Base-by-base conservation (phyloP, 192 early-diverging fungal species). In the Entophlyctis helioformis region DNA sequence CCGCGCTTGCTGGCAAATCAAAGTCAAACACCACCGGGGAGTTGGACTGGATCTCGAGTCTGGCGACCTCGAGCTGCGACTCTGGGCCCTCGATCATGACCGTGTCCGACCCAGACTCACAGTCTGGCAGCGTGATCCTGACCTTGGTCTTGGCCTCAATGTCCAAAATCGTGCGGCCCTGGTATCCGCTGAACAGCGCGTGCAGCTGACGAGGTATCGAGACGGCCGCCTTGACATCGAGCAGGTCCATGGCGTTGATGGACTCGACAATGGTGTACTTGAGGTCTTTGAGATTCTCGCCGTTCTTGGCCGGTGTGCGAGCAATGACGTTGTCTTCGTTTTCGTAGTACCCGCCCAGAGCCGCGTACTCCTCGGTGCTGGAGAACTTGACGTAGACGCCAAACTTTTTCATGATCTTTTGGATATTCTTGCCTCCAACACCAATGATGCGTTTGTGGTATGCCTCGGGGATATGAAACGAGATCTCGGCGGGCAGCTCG, bases 351-450 rank as follows among this genome's bases (percentile, higher is more conserved):
- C 85, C 85, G 1, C 85, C 85, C 3, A 85, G 42, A 8, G 60
- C 58, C 3, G 71, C 69, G 53, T 71, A 84, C 44, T 87, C 85
- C 36, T 86, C 84, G 0, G 79, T 67, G 43, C 86, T 87, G 19
- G 81, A 82, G 49, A 89, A 89, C 50, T 89, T 89, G 42, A 89
- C 85, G 50, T 86, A 89, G 0, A 89, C 86, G 16, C 84, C 86
- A 46, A 71, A 84, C 45, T 85, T 83, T 36, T 89, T 89, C 86
- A 89, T 89, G 50, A 89, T 89, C 27, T 82, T 68, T 44, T 89
- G 86, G 35, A 89, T 87, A 57, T 89, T 89, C 39, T 84, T 87
- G 46, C 86, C 86, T 6, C 82, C 84, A 13, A 87, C 85, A 4
- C 86, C 86, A 45, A 89, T 89, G 48, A 89, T 89, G 10, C 86